Base-by-base conservation (phyloP, 495 filamentous ascomycete species). In the Cairneyella variabilis region DNA sequence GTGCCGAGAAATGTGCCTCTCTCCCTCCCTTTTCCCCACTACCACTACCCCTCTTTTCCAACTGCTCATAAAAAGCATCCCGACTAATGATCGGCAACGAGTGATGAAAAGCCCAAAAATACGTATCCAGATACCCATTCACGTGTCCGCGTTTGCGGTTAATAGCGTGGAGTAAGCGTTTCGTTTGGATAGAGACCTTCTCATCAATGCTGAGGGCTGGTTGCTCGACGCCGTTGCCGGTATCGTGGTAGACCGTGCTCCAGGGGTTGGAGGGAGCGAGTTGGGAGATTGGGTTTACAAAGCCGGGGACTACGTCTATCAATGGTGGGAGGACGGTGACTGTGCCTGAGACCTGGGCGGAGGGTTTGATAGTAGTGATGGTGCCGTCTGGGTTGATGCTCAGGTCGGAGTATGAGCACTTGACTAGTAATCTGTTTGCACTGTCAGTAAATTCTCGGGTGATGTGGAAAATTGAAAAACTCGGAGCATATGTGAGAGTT, bases 21-120 rank as follows among this genome's bases (percentile, higher is more conserved):
- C n/a, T n/a, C n/a, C n/a, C n/a, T n/a, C n/a, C n/a, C n/a, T n/a
- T n/a, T n/a, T n/a, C n/a, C n/a, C n/a, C n/a, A n/a, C n/a, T n/a
- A n/a, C n/a, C n/a, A n/a, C n/a, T n/a, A n/a, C n/a, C 3, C 6
- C 0, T 3, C 22, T 47, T 46, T 18, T 51, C 20, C 5, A 60
- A 18, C 14, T 38, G 48, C 25, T 4, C 20, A 38, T 48, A 46
- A 23, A 60, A 46, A 0, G n/a, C 16, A 0, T 56, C 53, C 26
- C 50, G 2, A 20, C 53, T 44, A 14, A 60, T 40, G 36, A 56
- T 57, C 14, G 58, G 58, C 1, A 60, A 26, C 11, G 22, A 22
- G 3, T 14, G n/a, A 25, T 60, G 52, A 16, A 60, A 34, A 32
- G 17, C 48, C 1, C 20, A 8, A 45, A 60, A 60, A 25, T 57